Base-by-base conservation (phyloP, 805 yeast genomes). In the Candida loeiensis region DNA sequence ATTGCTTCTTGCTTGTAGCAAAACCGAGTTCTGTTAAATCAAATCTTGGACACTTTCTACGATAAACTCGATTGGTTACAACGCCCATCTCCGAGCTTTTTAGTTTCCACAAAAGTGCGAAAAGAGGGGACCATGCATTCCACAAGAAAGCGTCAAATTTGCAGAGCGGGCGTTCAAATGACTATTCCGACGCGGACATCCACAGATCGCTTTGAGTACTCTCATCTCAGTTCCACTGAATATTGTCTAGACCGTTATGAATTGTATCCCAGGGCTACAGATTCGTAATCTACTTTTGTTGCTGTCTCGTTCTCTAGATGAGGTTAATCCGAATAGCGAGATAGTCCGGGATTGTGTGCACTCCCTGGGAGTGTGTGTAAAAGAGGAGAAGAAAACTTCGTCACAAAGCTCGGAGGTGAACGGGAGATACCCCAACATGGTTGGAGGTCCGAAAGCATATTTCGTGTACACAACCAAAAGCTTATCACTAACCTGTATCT, bases 311-410 rank as follows among this genome's bases (percentile, higher is more conserved):
- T 17, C 13, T 30, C 14, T 19, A 6, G 15, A 6, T 30, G 20
- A 18, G 4, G n/a, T 30, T 30, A n/a, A 17, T 17, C 21, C 34
- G 34, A 19, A 17, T 16, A 4, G 31, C 5, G 12, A 18, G 33
- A 30, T 30, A 30, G 21, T 30, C 33, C 33, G 33, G 15, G 4
- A 21, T 18, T 18, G 9, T 17, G n/a, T 30, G 33, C 33, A 30
- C 21, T 30, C 7, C 33, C 11, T n/a, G 33, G 33, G 33, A 30
- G 33, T 30, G 33, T 30, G 17, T 30, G 33, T 30, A 30, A 30
- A 30, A 16, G 33, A 30, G 33, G 33, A 30, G 33, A 30, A 30
- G 13, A 8, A 7, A 30, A 6, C 6, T 13, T 14, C 5, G 16
- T 4, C 31, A 27, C 33, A 28, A 28, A 28, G 4, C n/a, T n/a